Evolutionary conservation across 1,284 basidiomycete genomes (phyloP).

Genomic region (Tylopilus orsonianus): DNA sequence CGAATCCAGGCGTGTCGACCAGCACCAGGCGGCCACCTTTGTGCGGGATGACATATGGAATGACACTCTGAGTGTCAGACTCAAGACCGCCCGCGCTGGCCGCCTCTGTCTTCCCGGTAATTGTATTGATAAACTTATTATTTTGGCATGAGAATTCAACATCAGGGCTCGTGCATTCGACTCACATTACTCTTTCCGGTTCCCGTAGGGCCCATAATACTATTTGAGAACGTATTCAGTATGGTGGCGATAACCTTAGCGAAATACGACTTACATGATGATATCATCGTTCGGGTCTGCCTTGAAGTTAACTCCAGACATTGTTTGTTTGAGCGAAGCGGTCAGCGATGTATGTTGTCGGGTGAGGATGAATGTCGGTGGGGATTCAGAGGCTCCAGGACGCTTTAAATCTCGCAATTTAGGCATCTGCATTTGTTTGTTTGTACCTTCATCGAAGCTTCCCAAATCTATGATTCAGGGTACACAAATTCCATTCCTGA

Average conservation of each 20-base stretch:
- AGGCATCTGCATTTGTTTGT: no score
- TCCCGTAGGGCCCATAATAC: conserved; percentile 24
- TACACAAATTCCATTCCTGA: no score
- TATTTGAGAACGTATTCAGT: background rate
- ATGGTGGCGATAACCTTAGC: background rate
- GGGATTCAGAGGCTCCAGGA: no score
- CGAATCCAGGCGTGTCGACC: conserved; percentile 32
- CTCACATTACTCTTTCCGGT: conserved; percentile 27
- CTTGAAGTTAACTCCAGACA: conserved; percentile 11
- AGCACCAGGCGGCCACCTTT: conserved; percentile 12
- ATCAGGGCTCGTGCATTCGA: background rate
- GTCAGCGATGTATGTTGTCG: background rate
- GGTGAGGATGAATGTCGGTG: background rate
- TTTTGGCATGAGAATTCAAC: background rate
- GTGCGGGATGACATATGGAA: background rate
- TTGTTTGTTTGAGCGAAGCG: background rate
- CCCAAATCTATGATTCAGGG: no score
- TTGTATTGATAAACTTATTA: conserved; percentile 19
- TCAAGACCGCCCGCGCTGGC: background rate
- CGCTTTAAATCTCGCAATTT: no score
- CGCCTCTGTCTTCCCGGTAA: conserved; percentile 7
- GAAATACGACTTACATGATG: conserved; percentile 11
- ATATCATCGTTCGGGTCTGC: conserved; percentile 5
- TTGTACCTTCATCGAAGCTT: no score
- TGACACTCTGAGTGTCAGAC: conserved; percentile 17